Conservation (phyloP, 495 filamentous ascomycete genomes). For the Aspergillus funiculosus region DNA sequence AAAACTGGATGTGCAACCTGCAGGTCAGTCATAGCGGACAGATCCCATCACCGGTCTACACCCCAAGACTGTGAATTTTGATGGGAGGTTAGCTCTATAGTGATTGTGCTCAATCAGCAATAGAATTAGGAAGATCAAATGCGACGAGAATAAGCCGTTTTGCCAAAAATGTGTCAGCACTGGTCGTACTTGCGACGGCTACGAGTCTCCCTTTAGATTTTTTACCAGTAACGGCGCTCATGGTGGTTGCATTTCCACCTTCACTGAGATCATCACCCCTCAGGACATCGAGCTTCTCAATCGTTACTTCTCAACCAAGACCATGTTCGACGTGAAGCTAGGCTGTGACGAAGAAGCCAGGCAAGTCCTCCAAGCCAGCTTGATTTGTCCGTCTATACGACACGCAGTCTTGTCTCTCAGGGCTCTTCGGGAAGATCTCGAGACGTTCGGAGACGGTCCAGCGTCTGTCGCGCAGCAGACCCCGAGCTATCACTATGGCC, state of each 20-base stretch:
- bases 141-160: conserved; percentile 1
- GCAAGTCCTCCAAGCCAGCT: not conserved
- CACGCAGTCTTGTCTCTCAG: not conserved
- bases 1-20: too few relatives aligned
- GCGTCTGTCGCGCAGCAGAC: too few relatives aligned
- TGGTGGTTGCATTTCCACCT: not conserved
- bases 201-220: not conserved
- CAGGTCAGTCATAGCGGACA: too few relatives aligned
- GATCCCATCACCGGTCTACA: too few relatives aligned
- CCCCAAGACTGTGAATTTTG: too few relatives aligned
- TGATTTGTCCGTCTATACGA: not conserved
- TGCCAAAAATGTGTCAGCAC: conserved; percentile 4
- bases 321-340: not conserved
- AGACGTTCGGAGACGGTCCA: not conserved
- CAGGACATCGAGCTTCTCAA: not conserved
- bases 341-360: not conserved
- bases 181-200: conserved; percentile 9
- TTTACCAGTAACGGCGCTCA: not conserved
- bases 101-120: too few relatives aligned
- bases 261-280: too few relatives aligned
- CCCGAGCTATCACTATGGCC: too few relatives aligned
- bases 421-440: not conserved
- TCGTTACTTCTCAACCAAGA: not conserved
- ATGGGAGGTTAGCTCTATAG: too few relatives aligned
- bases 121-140: conserved; percentile 8